These are phyloP conservation scores for Colletotrichum liriopes DNA, from an alignment of 2,329 filamentous ascomycete species.

Conservation along the genomic window DNA sequence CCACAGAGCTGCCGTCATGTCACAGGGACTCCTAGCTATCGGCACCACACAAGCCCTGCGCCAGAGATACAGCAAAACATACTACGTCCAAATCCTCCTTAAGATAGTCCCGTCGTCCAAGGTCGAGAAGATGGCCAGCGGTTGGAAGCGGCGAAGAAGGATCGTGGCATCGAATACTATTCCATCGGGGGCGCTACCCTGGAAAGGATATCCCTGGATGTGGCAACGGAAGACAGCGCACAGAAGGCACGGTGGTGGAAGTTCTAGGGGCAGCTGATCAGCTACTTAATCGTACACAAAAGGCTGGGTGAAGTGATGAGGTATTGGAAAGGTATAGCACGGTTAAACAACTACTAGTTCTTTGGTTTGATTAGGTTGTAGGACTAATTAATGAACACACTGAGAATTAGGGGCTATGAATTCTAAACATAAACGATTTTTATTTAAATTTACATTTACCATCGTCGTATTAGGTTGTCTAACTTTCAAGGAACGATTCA, in stretches of 20 bases:
- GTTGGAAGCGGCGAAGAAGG: not conserved
- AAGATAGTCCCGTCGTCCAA: constrained; percentile 70
- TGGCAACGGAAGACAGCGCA: constrained; percentile 73
- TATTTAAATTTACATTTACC: not conserved
- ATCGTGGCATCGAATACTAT: constrained; percentile 49
- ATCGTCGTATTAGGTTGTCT: not conserved
- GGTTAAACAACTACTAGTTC: not conserved
- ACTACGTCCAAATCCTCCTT: constrained; percentile 75
- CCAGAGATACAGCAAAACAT: constrained; percentile 72
- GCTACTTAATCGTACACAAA: not conserved
- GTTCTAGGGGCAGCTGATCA: not conserved
- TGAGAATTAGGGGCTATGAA: too few relatives aligned
- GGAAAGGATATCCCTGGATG: constrained; percentile 80
- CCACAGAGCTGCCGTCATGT: constrained; percentile 53
- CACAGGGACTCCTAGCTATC: constrained; percentile 67
- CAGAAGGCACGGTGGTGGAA: not conserved
- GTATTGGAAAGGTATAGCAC: not conserved
- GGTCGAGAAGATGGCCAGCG: constrained; percentile 66
- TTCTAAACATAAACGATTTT: not conserved
- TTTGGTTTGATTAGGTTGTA: not conserved
- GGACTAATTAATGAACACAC: not conserved
- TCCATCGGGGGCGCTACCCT: constrained; percentile 77
- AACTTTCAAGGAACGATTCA: not conserved
- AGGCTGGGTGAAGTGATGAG: not conserved
- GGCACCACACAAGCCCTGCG: constrained; percentile 73